phyloP scores from a whole-genome alignment of 2,329 filamentous ascomycete genomes.

The Ophiostoma triangulosporum region DNA sequence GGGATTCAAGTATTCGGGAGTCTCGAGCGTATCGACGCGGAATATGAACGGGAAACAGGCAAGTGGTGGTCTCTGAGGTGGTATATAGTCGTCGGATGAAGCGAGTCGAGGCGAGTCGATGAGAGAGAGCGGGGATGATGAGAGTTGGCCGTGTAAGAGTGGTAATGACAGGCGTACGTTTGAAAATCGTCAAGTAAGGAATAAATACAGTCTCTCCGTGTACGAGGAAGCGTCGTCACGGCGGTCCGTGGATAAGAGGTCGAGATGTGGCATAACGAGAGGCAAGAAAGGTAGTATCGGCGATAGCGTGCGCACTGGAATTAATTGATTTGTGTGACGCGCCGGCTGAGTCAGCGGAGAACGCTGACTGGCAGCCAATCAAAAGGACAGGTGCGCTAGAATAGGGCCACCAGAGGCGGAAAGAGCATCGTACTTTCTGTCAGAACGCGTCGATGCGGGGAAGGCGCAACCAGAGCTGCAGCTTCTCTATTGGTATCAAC shows the following conservation, averaged over 20 bases:
- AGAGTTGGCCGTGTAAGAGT: too few relatives aligned
- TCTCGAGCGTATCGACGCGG: neutral
- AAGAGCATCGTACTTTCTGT: neutral
- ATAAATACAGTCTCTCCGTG: neutral
- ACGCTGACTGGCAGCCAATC: slow-evolving; percentile 12
- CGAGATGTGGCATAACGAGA: neutral
- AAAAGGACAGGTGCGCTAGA: slow-evolving; percentile 13
- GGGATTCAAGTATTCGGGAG: neutral
- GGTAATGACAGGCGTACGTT: too few relatives aligned
- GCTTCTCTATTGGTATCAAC: too few relatives aligned
- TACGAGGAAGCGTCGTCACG: neutral
- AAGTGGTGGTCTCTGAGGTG: neutral
- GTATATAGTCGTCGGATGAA: too few relatives aligned
- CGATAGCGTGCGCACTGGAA: neutral
- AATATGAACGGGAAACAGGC: neutral
- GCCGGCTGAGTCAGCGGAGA: slow-evolving; percentile 1
- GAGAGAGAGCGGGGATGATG: too few relatives aligned
- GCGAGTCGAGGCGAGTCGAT: too few relatives aligned
- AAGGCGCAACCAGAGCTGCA: neutral
- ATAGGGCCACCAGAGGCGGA: slow-evolving; percentile 8
- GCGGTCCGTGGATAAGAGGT: neutral
- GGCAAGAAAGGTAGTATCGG: neutral
- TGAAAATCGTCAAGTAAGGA: neutral
- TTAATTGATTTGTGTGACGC: slow-evolving; percentile 5
- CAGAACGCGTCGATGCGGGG: neutral